phyloP scores from a whole-genome alignment of 352 stramenopile species.

The Phytophthora citrophthora region DNA sequence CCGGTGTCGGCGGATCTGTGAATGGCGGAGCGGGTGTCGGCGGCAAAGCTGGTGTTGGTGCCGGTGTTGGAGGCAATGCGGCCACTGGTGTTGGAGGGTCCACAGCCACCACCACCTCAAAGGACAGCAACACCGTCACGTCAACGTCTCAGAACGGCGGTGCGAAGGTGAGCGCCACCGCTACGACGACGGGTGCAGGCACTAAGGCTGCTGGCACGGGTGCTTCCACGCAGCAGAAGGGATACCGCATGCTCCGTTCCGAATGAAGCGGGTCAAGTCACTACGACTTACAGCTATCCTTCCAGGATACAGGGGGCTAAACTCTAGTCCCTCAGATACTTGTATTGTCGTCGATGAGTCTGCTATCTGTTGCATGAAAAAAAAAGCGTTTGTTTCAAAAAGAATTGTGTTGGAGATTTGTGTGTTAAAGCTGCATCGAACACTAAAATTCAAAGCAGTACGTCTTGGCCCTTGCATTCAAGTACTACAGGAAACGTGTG shows the following conservation, averaged over 20 bases:
- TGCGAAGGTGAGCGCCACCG: background rate
- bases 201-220: slow-evolving; percentile 4
- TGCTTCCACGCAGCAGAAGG: background rate
- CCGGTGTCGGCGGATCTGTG: background rate
- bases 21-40: background rate
- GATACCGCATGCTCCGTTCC: slow-evolving; percentile 2
- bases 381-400: background rate
- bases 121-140: background rate
- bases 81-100: background rate
- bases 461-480: slow-evolving; percentile 20
- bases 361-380: background rate
- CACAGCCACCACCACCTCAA: background rate
- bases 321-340: background rate
- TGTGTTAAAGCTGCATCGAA: background rate
- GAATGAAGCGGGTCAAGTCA: background rate
- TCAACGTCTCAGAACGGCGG: background rate
- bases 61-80: background rate
- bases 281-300: background rate
- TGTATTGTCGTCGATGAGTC: background rate
- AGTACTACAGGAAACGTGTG: too few species aligned
- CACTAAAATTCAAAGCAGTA: slow-evolving; percentile 11
- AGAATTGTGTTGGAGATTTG: background rate
- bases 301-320: too few species aligned
- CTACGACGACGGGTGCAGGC: background rate
- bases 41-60: background rate